Evolutionary conservation across 169 alveolate species (phyloP).

Genomic region (Amoebophrya sp.): DNA sequence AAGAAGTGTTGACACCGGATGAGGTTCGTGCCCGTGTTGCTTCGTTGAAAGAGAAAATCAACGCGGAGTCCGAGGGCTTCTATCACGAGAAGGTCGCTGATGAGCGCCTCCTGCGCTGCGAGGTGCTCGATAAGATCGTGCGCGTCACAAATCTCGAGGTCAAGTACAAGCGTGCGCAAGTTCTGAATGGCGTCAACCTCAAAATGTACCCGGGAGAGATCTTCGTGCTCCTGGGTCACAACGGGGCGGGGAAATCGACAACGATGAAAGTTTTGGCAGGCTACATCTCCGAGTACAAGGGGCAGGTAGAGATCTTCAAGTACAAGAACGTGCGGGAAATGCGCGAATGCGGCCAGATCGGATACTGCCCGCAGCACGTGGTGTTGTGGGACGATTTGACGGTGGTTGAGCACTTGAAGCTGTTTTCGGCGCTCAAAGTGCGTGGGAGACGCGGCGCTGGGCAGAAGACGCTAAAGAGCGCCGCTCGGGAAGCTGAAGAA

Average conservation of each 20-base stretch:
- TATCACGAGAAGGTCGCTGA: neutral
- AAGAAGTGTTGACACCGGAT: too few relatives aligned
- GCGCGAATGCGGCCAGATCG: conserved; percentile 30
- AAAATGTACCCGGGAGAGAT: conserved; percentile 59
- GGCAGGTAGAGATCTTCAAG: neutral
- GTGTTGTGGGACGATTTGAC: conserved; percentile 57
- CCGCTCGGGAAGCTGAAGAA: neutral
- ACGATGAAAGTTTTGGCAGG: conserved; percentile 34
- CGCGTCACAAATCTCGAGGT: neutral
- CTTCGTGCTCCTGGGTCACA: conserved; percentile 64
- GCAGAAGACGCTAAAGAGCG: neutral
- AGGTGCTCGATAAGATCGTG: neutral
- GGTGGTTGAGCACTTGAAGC: conserved; percentile 51
- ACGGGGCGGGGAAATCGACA: conserved; percentile 76
- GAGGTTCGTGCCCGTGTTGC: too few relatives aligned
- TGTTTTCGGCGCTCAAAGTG: neutral
- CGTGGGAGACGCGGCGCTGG: neutral
- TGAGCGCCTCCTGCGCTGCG: neutral
- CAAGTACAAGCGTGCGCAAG: neutral
- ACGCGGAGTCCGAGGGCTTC: too few relatives aligned
- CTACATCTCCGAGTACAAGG: neutral
- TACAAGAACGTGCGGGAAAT: neutral
- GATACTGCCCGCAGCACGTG: conserved; percentile 71
- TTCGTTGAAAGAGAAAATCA: too few relatives aligned
- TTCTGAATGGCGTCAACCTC: conserved; percentile 37